phyloP scores from a whole-genome alignment of 2,329 filamentous ascomycete genomes.

The Diaporthe vaccinii region DNA sequence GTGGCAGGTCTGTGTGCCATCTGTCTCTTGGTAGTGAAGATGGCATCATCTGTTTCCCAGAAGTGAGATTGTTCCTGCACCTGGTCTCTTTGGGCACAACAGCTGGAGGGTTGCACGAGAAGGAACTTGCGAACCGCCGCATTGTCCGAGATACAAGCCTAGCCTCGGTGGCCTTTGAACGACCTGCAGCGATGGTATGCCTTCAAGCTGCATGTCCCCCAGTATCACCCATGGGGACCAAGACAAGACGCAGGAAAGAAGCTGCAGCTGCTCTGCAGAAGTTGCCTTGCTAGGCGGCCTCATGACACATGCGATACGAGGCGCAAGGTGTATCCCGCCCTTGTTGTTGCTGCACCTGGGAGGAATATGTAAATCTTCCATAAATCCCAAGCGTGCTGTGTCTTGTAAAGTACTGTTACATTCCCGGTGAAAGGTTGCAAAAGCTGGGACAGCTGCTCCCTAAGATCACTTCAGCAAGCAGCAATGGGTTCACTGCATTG shows the following conservation, averaged over 20 bases:
- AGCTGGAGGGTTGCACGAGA: conserved; percentile 24
- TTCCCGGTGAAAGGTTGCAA: neutral
- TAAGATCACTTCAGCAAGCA: neutral
- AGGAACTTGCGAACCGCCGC: conserved; percentile 23
- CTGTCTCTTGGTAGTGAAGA: neutral
- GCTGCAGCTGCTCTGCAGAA: conserved; percentile 9
- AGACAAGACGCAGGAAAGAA: neutral
- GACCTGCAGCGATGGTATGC: neutral
- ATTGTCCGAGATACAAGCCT: conserved; percentile 30
- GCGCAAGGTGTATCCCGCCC: neutral
- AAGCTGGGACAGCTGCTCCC: neutral
- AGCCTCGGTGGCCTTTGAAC: conserved; percentile 8
- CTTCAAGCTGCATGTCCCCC: neutral
- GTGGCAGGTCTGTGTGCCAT: conserved; percentile 1
- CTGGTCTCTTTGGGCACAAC: conserved; percentile 21
- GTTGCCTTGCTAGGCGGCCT: conserved; percentile 7
- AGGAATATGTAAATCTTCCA: neutral
- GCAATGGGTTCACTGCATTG: neutral
- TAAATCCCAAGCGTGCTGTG: neutral
- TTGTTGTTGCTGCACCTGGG: neutral
- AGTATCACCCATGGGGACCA: neutral
- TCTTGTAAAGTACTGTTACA: conserved; percentile 6
- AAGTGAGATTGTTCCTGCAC: conserved; percentile 33
- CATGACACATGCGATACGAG: conserved; percentile 25
- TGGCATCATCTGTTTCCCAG: conserved; percentile 17